Base-by-base conservation (phyloP, 192 early-diverging fungal genomes). In the Backusella macrospora region DNA sequence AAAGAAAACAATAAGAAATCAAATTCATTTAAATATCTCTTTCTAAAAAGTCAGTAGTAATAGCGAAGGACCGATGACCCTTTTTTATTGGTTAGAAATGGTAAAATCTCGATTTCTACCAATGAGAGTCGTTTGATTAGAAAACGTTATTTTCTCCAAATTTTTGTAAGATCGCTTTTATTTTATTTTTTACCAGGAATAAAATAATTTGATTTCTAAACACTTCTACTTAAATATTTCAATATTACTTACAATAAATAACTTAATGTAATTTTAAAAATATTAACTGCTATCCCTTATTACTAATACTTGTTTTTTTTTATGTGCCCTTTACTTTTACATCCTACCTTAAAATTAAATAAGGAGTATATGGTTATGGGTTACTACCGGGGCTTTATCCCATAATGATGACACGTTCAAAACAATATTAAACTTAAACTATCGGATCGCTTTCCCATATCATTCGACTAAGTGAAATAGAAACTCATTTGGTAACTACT, bases 1-100 rank as follows among this genome's bases (percentile, higher is more conserved):
- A 46, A 9, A 70, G 18, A 69, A 12, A 68, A 45, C 39, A 59
- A 26, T 16, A 1, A 21, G 13, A 6, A 7, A 55, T 55, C 49
- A 21, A 55, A 23, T 23, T 59, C 26, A 59, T 59, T 59, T 59
- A 59, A 59, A 59, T 34, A 59, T 59, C 52, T 59, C 9, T 4
- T 34, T 34, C 29, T 34, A 34, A 34, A 34, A 21, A 26, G 52
- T 26, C 21, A 59, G 7, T 10, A 29, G 21, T 12, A 59, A 59
- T 59, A 23, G 52, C 21, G 6, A 70, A 18, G 26, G 5, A 18
- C 65, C 65, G 21, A 67, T 26, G 52, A 59, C 26, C 9, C 3
- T 59, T 59, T 59, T 26, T 21, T 59, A 59, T 59, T 59, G 52
- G 52, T 59, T 59, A 23, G 26, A 59, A 23, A 59, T 59, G 52